Percentiles rank a stretch among this genome's conserved stretches.
Evolutionary conservation across 2,329 filamentous ascomycete genomes (phyloP).

Genomic region (Fusarium torulosum): DNA sequence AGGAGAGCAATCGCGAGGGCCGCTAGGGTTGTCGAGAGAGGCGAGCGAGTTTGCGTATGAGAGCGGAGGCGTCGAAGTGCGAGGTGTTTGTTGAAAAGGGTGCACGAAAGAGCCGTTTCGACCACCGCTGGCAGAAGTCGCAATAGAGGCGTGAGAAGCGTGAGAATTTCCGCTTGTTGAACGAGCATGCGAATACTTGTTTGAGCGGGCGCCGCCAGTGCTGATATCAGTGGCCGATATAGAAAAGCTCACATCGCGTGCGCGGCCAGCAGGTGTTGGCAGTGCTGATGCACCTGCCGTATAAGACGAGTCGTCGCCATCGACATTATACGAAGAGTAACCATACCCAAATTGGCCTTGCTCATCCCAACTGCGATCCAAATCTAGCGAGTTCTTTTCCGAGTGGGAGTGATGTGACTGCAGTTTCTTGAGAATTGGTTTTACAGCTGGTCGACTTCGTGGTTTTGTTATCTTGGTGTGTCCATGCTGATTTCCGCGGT

Average conservation of each 20-base stretch:
- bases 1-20: slow-evolving; percentile 65
- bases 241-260: slow-evolving; percentile 62
- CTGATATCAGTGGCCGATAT: slow-evolving; percentile 54
- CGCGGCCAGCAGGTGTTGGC: slow-evolving; percentile 37
- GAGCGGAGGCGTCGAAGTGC: slow-evolving; percentile 70
- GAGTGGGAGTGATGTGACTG: slow-evolving; percentile 62
- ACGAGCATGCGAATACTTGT: slow-evolving; percentile 67
- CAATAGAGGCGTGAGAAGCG: slow-evolving; percentile 67
- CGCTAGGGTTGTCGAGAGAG: slow-evolving; percentile 60
- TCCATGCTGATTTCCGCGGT: slow-evolving; percentile 36
- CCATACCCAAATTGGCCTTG: slow-evolving; percentile 55
- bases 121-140: slow-evolving; percentile 66
- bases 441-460: slow-evolving; percentile 63
- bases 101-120: slow-evolving; percentile 69
- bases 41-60: slow-evolving; percentile 69
- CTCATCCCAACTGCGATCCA: slow-evolving; percentile 71
- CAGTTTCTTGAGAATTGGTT: slow-evolving; percentile 73
- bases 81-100: slow-evolving; percentile 73
- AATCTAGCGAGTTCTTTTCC: slow-evolving; percentile 72
- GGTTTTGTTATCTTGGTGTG: slow-evolving; percentile 58
- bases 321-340: slow-evolving; percentile 48
- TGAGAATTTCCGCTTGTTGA: slow-evolving; percentile 71
- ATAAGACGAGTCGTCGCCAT: slow-evolving; percentile 46
- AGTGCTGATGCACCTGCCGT: slow-evolving; percentile 43
- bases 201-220: slow-evolving; percentile 47